Evolutionary conservation across 2,329 filamentous ascomycete species (phyloP).

Genomic region (Xylariaceae sp.): DNA sequence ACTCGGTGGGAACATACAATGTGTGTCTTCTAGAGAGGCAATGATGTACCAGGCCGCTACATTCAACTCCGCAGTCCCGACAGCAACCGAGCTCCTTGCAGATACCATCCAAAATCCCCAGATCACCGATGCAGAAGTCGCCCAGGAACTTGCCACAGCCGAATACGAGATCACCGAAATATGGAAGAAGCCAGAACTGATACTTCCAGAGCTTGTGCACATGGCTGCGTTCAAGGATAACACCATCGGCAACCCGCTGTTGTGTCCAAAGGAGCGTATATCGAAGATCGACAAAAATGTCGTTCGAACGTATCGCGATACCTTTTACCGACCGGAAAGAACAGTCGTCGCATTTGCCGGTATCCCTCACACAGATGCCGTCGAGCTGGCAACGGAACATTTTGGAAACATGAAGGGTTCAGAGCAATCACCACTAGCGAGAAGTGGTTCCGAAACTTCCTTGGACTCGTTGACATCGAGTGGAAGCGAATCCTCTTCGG

Average conservation of each 20-base stretch:
- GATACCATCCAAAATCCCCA: conserved; percentile 87
- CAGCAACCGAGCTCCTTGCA: conserved; percentile 77
- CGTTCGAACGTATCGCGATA: conserved; percentile 72
- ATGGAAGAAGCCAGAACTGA: conserved; percentile 95
- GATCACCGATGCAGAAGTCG: conserved; percentile 82
- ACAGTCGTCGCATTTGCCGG: conserved; percentile 96
- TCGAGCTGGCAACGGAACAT: conserved; percentile 73
- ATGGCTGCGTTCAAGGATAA: conserved; percentile 95
- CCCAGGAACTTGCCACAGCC: conserved; percentile 82
- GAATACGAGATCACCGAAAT: conserved; percentile 96
- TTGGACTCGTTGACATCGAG: conserved; percentile 34
- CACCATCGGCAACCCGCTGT: conserved; percentile 85
- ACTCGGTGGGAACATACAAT: conserved; percentile 93
- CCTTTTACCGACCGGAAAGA: conserved; percentile 84
- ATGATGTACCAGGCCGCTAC: conserved; percentile 99
- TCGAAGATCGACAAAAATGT: conserved; percentile 67
- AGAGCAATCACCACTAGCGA: conserved; percentile 45
- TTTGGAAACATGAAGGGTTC: conserved; percentile 83
- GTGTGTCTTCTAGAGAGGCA: conserved; percentile 88
- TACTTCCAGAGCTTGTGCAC: conserved; percentile 90
- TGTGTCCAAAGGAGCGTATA: conserved; percentile 85
- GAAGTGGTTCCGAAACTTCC: conserved; percentile 56
- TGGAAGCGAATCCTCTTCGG: conserved; percentile 27
- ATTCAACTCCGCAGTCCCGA: conserved; percentile 88
- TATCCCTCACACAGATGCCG: conserved; percentile 75